These are phyloP conservation scores for Neurospora africana DNA, from an alignment of 495 filamentous ascomycete species.

Conservation along the genomic window DNA sequence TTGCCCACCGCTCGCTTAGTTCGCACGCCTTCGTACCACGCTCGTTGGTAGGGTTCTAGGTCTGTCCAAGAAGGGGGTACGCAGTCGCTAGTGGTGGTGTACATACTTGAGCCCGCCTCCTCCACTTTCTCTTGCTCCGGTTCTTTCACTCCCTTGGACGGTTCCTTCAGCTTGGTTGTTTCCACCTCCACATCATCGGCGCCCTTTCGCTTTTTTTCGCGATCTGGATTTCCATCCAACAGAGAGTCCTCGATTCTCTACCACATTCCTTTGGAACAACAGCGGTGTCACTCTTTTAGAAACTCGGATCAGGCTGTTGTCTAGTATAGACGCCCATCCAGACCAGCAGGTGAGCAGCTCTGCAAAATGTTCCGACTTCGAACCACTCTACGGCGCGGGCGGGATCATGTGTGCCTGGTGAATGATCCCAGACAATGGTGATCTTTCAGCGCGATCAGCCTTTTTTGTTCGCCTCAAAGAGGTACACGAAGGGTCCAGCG, in stretches of 20 bases:
- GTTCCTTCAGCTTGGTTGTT: constrained; percentile 19
- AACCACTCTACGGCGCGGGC: not conserved
- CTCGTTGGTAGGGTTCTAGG: constrained; percentile 8
- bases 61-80: not conserved
- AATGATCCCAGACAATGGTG: not conserved
- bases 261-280: constrained; percentile 50
- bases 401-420: not conserved
- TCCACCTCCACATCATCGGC: constrained; percentile 15
- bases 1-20: constrained; percentile 1
- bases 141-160: constrained; percentile 21
- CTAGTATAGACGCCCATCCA: constrained; percentile 8
- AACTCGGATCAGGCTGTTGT: constrained; percentile 1
- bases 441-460: not conserved
- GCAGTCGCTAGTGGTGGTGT: not conserved
- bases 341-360: constrained; percentile 7
- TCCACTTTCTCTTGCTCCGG: constrained; percentile 12
- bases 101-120: constrained; percentile 1
- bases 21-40: constrained; percentile 7
- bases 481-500: not conserved
- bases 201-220: constrained; percentile 13
- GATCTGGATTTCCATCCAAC: constrained; percentile 31
- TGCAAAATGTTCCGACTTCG: not conserved
- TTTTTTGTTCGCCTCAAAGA: not conserved
- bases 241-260: constrained; percentile 44
- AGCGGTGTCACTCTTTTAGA: not conserved